Evolutionary conservation across 78 protist species (phyloP), one percentile per base, ranked within the genome.

Genomic region (Salpingoeca rosetta): DNA sequence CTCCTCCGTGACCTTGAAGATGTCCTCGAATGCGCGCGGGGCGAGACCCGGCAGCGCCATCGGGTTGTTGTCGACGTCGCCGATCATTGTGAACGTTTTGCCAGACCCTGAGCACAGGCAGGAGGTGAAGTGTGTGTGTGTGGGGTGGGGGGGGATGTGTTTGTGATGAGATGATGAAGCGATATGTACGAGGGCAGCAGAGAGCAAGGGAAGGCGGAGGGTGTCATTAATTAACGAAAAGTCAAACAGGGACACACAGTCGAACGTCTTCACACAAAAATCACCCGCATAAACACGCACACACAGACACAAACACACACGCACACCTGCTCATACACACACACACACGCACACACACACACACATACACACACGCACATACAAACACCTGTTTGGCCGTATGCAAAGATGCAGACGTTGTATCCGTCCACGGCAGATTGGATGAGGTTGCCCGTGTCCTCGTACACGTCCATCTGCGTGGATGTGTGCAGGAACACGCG

Each of bases 361-460:
- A 25, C 88, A n/a, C 31, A 51, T 17, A 51, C 31, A 51, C 65
- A 51, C 65, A 51, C 31, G 65, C 65, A n/a, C 65, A 51, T 7
- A 17, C 65, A 51, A 7, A 27, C 22, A 25, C 88, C 90, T 27
- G 92, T 89, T 40, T 89, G 91, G 51, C 92, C 95, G 44, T 88
- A 93, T 2, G 95, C 95, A 43, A 93, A 93, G 85, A 93, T 77
- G 87, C 93, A 90, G 7, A 87, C 90, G 85, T 93, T 90, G 86
- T 89, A 89, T 0, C 95, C 95, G 76, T 91, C 93, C 42, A 91
- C 76, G 31, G 91, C 93, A 0, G 92, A 85, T 38, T 83, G 85
- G 39, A 93, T 85, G 45, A 90, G 44, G 35, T 78, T 82, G 72
- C 83, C 78, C 72, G 74, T 80, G 72, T 91, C 94, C 77, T 44